phyloP scores from a whole-genome alignment of 495 filamentous ascomycete genomes.

The Penicillium odoratum region DNA sequence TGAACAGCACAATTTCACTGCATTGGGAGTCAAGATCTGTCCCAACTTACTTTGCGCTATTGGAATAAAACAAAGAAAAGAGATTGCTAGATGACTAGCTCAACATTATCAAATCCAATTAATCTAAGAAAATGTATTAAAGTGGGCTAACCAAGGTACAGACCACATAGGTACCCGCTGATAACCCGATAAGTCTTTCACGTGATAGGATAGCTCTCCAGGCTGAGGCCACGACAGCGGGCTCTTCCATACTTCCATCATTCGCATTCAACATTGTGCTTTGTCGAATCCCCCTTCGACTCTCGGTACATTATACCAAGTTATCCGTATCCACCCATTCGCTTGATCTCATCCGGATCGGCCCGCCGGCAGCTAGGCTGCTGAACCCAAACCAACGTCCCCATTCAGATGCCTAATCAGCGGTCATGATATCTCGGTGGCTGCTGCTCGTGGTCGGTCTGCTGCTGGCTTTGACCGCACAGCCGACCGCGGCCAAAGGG shows the following conservation, averaged over 20 bases:
- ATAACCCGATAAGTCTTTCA: constrained; percentile 30
- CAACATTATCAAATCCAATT: too few relatives aligned
- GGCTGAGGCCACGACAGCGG: constrained; percentile 33
- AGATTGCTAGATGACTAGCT: too few relatives aligned
- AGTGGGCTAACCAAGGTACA: background rate
- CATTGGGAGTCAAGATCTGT: too few relatives aligned
- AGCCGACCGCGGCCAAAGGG: constrained; percentile 46
- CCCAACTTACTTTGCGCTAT: background rate
- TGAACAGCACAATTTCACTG: background rate
- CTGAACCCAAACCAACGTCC: constrained; percentile 4
- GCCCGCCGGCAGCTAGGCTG: constrained; percentile 19
- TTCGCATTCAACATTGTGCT: constrained; percentile 13
- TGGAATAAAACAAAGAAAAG: too few relatives aligned
- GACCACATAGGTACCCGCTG: constrained; percentile 1
- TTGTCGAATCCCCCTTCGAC: background rate
- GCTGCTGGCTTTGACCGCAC: constrained; percentile 33
- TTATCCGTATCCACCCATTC: background rate
- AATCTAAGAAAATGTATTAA: too few relatives aligned
- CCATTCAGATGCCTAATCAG: constrained; percentile 36
- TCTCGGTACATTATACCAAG: background rate
- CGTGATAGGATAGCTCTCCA: constrained; percentile 34
- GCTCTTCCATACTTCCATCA: constrained; percentile 19
- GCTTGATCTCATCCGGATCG: constrained; percentile 17
- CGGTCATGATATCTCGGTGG: constrained; percentile 46
- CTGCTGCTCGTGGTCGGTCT: constrained; percentile 39